Conservation (phyloP, 768 basidiomycete species). For the Boletus patriciae region DNA sequence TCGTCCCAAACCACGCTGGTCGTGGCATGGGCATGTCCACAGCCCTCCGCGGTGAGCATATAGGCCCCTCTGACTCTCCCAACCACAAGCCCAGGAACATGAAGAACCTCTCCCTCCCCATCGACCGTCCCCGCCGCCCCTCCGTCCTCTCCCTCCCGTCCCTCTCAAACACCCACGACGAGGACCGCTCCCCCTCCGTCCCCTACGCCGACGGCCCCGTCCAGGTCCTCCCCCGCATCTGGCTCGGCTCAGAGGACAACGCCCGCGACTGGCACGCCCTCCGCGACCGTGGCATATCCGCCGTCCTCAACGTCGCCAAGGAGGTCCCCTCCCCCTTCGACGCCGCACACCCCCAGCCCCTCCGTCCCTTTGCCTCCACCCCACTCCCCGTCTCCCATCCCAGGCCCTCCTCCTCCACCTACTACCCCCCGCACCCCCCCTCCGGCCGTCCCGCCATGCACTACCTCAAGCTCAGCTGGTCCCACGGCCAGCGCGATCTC, state of each 20-base stretch:
- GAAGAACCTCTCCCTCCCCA: constrained; percentile 24
- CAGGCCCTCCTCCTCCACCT: constrained; percentile 47
- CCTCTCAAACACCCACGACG: constrained; percentile 60
- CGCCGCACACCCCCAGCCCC: too few species aligned
- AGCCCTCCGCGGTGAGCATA: constrained; percentile 58
- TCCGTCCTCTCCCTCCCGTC: constrained; percentile 69
- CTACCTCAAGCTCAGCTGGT: constrained; percentile 90
- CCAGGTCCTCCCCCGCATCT: constrained; percentile 82
- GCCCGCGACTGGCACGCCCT: constrained; percentile 78
- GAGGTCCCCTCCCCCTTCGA: constrained; percentile 81
- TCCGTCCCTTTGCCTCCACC: constrained; percentile 65
- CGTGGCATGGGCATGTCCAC: constrained; percentile 39
- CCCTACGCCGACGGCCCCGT: constrained; percentile 83
- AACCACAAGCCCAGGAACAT: constrained; percentile 18
- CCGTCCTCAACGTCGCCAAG: constrained; percentile 90
- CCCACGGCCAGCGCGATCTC: constrained; percentile 90
- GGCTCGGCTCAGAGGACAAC: constrained; percentile 92
- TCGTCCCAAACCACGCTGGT: constrained; percentile 32
- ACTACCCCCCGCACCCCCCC: constrained; percentile 63
- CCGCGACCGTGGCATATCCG: constrained; percentile 67
- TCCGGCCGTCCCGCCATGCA: constrained; percentile 77
- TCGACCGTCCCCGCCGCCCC: constrained; percentile 55
- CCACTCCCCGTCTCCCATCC: constrained; percentile 54
- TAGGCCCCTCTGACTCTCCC: constrained; percentile 32
- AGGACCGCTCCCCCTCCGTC: constrained; percentile 55